phyloP scores from a whole-genome alignment of 345 rosid species.

The Angophora floribunda region DNA sequence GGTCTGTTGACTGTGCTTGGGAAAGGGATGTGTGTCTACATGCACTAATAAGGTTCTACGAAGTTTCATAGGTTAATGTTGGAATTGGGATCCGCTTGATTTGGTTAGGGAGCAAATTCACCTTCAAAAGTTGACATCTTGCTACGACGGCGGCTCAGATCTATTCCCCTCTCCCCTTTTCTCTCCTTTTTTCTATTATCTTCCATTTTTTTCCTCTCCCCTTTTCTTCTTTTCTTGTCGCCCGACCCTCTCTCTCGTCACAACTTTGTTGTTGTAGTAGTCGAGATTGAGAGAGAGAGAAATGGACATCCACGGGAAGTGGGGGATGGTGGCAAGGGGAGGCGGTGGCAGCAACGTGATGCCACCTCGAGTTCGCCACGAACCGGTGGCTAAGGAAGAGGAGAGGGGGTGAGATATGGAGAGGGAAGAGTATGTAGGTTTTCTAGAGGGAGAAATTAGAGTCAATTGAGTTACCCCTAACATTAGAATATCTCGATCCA shows the following conservation, averaged over 20 bases:
- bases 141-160: not conserved
- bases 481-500: not conserved
- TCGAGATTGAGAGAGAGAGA: not conserved
- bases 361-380: not conserved
- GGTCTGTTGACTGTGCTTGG: not conserved
- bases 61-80: not conserved
- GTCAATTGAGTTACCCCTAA: not conserved
- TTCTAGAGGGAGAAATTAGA: not conserved
- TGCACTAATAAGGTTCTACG: not conserved
- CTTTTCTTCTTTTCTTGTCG: not conserved
- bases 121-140: not conserved
- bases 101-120: not conserved
- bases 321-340: not conserved
- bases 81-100: not conserved
- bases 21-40: not conserved
- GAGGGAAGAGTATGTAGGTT: not conserved
- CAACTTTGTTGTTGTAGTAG: not conserved
- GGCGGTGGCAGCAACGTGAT: not conserved
- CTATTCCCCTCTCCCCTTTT: not conserved
- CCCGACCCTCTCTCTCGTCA: not conserved
- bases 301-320: not conserved
- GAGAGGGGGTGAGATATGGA: not conserved
- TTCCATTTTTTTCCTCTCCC: not conserved
- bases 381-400: not conserved
- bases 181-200: not conserved